Percentiles rank a stretch among this genome's conserved stretches.
phyloP scores from a whole-genome alignment of 768 basidiomycete species.

The Lactifluus echinatus region DNA sequence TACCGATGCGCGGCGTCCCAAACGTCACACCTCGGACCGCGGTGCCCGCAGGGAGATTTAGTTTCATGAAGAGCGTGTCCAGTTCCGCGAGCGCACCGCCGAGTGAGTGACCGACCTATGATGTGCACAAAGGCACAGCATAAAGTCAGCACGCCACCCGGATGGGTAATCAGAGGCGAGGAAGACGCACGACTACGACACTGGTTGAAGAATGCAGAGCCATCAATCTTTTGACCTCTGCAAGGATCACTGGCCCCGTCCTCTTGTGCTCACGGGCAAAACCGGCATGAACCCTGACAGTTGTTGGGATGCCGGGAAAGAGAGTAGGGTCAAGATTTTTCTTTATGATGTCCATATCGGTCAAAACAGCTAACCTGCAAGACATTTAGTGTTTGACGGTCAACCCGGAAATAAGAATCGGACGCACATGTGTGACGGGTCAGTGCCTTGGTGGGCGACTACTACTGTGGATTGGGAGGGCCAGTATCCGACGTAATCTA shows the following conservation, averaged over 20 bases:
- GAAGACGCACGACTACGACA: slow-evolving; percentile 13
- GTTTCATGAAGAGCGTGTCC: slow-evolving; percentile 17
- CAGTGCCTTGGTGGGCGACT: slow-evolving; percentile 19
- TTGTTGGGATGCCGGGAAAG: slow-evolving; percentile 7
- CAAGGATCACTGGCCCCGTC: slow-evolving; percentile 15
- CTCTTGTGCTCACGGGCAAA: slow-evolving; percentile 13
- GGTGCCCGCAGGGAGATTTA: slow-evolving; percentile 17
- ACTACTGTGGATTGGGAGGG: slow-evolving; percentile 14
- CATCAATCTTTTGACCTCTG: slow-evolving; percentile 15
- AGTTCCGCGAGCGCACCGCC: slow-evolving; percentile 19
- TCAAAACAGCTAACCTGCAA: slow-evolving; percentile 8
- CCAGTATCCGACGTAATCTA: slow-evolving; percentile 21
- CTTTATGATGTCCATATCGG: neutral
- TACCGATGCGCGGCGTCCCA: slow-evolving; percentile 19
- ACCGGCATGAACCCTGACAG: slow-evolving; percentile 6
- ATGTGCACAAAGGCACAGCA: neutral
- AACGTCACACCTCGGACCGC: slow-evolving; percentile 17
- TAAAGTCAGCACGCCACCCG: neutral
- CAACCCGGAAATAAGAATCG: neutral
- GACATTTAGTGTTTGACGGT: neutral
- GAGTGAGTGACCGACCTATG: slow-evolving; percentile 13
- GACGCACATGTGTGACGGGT: slow-evolving; percentile 12
- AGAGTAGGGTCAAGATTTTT: slow-evolving; percentile 1
- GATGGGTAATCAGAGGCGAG: neutral
- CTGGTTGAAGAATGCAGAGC: neutral